phyloP scores from a whole-genome alignment of 345 rosid species.

The Iberis pinnata region DNA sequence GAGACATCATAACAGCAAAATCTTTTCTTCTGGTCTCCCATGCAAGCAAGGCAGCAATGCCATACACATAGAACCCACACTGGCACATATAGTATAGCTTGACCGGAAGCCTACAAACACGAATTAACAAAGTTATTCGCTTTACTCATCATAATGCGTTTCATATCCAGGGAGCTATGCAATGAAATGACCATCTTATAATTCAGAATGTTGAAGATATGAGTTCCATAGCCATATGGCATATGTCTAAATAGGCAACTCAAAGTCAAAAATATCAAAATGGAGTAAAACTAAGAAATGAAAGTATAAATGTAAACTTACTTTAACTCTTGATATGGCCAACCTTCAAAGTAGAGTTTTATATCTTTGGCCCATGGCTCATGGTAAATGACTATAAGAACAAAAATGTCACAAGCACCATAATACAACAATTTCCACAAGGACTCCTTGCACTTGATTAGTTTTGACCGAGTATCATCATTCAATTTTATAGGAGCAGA shows the following conservation, averaged over 20 bases:
- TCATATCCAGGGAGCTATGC: too few species aligned
- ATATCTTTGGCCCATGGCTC: slow-evolving; percentile 78
- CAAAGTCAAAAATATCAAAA: too few species aligned
- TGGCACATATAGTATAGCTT: slow-evolving; percentile 76
- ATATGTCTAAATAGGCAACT: too few species aligned
- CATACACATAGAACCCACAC: slow-evolving; percentile 70
- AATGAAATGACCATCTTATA: too few species aligned
- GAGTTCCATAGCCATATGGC: too few species aligned
- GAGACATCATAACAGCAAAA: slow-evolving; percentile 87
- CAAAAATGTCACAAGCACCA: slow-evolving; percentile 51
- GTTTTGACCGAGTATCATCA: slow-evolving; percentile 42
- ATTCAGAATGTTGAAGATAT: too few species aligned
- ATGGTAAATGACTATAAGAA: slow-evolving; percentile 42
- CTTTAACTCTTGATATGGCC: slow-evolving; percentile 91
- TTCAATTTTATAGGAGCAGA: slow-evolving; percentile 40
- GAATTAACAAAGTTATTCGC: too few species aligned
- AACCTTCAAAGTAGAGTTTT: slow-evolving; percentile 52
- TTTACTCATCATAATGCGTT: neutral
- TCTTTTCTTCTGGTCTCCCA: slow-evolving; percentile 93
- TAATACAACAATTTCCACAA: slow-evolving; percentile 83
- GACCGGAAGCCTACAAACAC: slow-evolving; percentile 49
- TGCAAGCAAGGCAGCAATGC: slow-evolving; percentile 64
- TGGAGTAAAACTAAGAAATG: too few species aligned
- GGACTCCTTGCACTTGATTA: slow-evolving; percentile 75
- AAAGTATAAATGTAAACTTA: too few species aligned